Evolutionary conservation across 306 rosid species (phyloP).

Genomic region (Lablab purpureus): DNA sequence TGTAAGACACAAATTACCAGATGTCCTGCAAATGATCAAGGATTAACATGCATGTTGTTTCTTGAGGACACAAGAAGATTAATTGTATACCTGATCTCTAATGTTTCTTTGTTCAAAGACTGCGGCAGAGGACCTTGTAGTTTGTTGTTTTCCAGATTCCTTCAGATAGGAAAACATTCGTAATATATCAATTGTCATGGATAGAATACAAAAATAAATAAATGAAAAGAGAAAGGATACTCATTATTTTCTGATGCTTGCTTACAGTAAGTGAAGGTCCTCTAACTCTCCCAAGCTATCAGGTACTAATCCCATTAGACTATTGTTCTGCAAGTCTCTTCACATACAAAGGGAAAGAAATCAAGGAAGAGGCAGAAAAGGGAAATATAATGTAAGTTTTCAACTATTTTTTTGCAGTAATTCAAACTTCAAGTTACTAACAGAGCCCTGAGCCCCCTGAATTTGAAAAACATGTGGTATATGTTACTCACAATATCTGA

Average conservation of each 20-base stretch:
- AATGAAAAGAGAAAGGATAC: background rate
- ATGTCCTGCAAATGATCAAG: conserved; percentile 62
- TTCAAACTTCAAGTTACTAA: conserved; percentile 1
- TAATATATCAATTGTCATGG: background rate
- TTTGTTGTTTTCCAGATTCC: conserved; percentile 85
- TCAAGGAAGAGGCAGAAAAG: background rate
- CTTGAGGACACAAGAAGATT: background rate
- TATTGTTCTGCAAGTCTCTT: conserved; percentile 89
- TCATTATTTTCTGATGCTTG: conserved; percentile 7
- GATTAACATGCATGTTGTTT: conserved; percentile 39
- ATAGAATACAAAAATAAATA: conserved; percentile 6
- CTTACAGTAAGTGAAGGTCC: conserved; percentile 86
- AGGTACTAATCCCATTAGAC: conserved; percentile 75
- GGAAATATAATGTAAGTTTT: conserved; percentile 22
- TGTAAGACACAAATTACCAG: conserved; percentile 81
- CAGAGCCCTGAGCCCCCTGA: background rate
- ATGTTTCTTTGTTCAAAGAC: conserved; percentile 72
- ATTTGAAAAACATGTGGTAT: conserved; percentile 1
- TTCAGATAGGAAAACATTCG: conserved; percentile 43
- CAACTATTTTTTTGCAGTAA: background rate
- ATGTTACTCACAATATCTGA: conserved; percentile 70
- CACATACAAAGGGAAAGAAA: conserved; percentile 5
- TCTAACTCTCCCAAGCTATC: conserved; percentile 88
- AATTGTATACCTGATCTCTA: conserved; percentile 72
- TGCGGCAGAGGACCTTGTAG: conserved; percentile 85